A percentile compares a stretch with the other conserved stretches of the same genome.
phyloP scores from a whole-genome alignment of 2,329 filamentous ascomycete species.

The Talaromyces marneffei region DNA sequence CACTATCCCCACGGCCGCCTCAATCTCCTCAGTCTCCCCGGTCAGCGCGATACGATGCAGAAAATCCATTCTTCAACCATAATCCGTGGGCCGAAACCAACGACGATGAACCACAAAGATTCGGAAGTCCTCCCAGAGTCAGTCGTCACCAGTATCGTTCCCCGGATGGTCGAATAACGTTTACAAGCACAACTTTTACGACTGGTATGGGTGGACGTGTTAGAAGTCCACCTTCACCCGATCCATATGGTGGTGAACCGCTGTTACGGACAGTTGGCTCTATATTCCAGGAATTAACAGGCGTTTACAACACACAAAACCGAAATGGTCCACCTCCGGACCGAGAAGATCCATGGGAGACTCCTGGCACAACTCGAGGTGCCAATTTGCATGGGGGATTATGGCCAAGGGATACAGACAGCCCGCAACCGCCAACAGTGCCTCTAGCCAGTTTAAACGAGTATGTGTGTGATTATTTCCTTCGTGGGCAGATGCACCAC shows the following conservation, averaged over 20 bases:
- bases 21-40: slow-evolving; percentile 26
- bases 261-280: slow-evolving; percentile 36
- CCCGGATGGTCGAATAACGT: slow-evolving; percentile 41
- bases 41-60: slow-evolving; percentile 20
- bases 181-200: slow-evolving; percentile 30
- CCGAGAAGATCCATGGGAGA: slow-evolving; percentile 12
- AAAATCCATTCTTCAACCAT: slow-evolving; percentile 38
- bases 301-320: slow-evolving; percentile 23
- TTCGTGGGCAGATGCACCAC: slow-evolving; percentile 3
- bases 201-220: slow-evolving; percentile 20
- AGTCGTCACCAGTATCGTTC: slow-evolving; percentile 40
- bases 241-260: slow-evolving; percentile 22
- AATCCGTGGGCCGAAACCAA: slow-evolving; percentile 45
- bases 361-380: slow-evolving; percentile 9
- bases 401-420: slow-evolving; percentile 48
- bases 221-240: slow-evolving; percentile 14
- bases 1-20: slow-evolving; percentile 1
- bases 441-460: slow-evolving; percentile 45
- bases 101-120: slow-evolving; percentile 38
- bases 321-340: slow-evolving; percentile 5
- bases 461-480: slow-evolving; percentile 32
- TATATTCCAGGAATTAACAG: slow-evolving; percentile 44
- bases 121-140: slow-evolving; percentile 22
- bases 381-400: slow-evolving; percentile 28
- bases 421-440: slow-evolving; percentile 43